Evolutionary conservation across 2,329 filamentous ascomycete genomes (phyloP).

Genomic region (Boeremia exigua): DNA sequence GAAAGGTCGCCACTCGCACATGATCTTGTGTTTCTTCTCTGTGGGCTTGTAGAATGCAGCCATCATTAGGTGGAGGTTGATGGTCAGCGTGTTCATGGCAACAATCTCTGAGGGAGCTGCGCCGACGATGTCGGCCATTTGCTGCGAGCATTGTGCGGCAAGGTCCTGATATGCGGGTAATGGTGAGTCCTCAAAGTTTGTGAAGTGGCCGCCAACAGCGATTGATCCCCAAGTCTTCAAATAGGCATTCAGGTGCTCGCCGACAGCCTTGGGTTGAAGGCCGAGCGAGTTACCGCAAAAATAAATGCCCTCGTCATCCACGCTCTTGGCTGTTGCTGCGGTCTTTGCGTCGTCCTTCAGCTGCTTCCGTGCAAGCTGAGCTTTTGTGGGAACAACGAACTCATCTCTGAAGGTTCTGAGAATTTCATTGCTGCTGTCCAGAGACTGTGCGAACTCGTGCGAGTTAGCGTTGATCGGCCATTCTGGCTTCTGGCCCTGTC

Average conservation of each 20-base stretch:
- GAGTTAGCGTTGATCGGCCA: conserved; percentile 34
- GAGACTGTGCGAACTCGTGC: conserved; percentile 33
- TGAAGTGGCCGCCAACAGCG: conserved; percentile 84
- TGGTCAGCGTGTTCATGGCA: conserved; percentile 85
- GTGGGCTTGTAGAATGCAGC: conserved; percentile 81
- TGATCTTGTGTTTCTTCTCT: conserved; percentile 72
- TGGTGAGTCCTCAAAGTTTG: conserved; percentile 69
- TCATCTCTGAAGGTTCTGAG: conserved; percentile 61
- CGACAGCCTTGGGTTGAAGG: conserved; percentile 74
- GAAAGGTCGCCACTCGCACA: conserved; percentile 86
- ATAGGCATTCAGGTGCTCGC: conserved; percentile 72
- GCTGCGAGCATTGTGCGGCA: conserved; percentile 72
- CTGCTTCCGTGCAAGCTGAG: conserved; percentile 69
- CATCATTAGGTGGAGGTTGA: conserved; percentile 83
- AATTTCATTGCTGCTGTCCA: conserved; percentile 42
- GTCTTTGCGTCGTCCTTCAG: conserved; percentile 44
- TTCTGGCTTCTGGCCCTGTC: conserved; percentile 37
- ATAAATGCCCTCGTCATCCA: conserved; percentile 66
- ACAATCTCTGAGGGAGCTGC: conserved; percentile 75
- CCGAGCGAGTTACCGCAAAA: conserved; percentile 91
- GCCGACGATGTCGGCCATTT: conserved; percentile 77
- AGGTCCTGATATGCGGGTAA: conserved; percentile 78
- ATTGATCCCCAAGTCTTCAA: conserved; percentile 83
- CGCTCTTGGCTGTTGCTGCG: conserved; percentile 35
- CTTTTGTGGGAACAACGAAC: conserved; percentile 78